Base-by-base conservation (phyloP, 1,139 yeast genomes). In the Geotrichum phurueaensis region DNA sequence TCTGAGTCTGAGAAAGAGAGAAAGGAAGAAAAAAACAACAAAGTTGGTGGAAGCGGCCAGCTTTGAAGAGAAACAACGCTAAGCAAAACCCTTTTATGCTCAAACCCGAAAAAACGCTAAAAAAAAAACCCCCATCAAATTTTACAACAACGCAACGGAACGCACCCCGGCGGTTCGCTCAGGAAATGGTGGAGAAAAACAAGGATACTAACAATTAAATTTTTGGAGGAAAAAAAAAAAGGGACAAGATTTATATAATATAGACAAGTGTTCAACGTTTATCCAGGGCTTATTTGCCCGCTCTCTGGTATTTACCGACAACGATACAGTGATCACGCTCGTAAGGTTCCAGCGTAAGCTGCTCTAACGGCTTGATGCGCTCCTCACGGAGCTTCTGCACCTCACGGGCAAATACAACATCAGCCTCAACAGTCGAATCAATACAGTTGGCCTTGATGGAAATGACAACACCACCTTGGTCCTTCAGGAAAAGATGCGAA, bases 251-350 rank as follows among this genome's bases (percentile, higher is more conserved):
- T n/a, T n/a, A 39, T 39, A 39, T 15, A 39, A 39, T 39, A 39
- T 39, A 39, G 47, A 39, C 47, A 39, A n/a, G 47, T 39, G 18
- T 39, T 39, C 47, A 39, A 39, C 47, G 47, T 39, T 39, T 39
- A 39, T 39, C 47, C 47, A 39, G 18, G 20, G 18, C 47, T 39
- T 83, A 83, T 72, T 83, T 78, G 57, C 96, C 96, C 72, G 95
- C 85, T 86, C 99, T 89, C 83, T 87, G 81, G 83, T 94, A 94
- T 79, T 87, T 85, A 75, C 98, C 98, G 73, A 94, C 92, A 71
- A 94, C 98, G 73, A 94, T 88, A 87, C 98, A 92, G 82, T 94
- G 99, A 76, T 94, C 99, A 84, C 99, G 90, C 84, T 94, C 98
- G 80, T 92, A 92, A 78, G 98, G 98, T 83, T 94, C 98, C 47